These are phyloP conservation scores for Pseudohalonectria lignicola DNA, from an alignment of 2,329 filamentous ascomycete genomes.

Conservation along the genomic window DNA sequence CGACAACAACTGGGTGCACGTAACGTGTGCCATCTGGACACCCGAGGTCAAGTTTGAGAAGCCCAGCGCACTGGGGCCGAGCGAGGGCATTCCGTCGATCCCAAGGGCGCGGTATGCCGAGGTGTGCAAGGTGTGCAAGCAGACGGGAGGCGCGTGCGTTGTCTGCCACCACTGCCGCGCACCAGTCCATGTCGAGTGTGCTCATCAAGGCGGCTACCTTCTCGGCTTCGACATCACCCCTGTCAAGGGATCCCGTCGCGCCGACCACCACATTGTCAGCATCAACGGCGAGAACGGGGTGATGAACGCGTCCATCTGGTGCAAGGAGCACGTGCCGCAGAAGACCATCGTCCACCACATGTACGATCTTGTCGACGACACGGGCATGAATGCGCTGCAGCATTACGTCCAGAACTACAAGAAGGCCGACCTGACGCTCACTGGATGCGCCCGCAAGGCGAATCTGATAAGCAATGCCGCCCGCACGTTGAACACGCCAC, in stretches of 20 bases:
- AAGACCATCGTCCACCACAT: conserved; percentile 69
- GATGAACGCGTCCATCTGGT: conserved; percentile 85
- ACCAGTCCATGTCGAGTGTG: conserved; percentile 80
- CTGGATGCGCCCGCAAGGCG: conserved; percentile 87
- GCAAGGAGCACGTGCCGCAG: conserved; percentile 70
- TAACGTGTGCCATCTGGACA: conserved; percentile 84
- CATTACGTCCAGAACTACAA: conserved; percentile 85
- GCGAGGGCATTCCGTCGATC: conserved; percentile 83
- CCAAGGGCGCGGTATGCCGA: conserved; percentile 62
- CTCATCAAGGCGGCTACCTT: conserved; percentile 68
- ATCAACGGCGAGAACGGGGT: conserved; percentile 70
- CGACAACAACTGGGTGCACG: conserved; percentile 97
- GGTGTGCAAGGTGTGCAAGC: conserved; percentile 75
- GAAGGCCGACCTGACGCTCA: conserved; percentile 82
- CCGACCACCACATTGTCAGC: conserved; percentile 68
- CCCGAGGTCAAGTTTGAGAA: conserved; percentile 89
- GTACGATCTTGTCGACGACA: conserved; percentile 61
- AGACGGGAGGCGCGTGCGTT: conserved; percentile 65
- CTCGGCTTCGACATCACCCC: conserved; percentile 87
- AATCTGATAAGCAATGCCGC: conserved; percentile 60
- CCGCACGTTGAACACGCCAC: conserved; percentile 29
- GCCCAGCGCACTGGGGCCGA: conserved; percentile 69
- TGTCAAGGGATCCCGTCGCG: conserved; percentile 78
- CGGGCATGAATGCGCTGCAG: conserved; percentile 71
- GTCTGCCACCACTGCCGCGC: conserved; percentile 64